phyloP scores from a whole-genome alignment of 306 rosid species.

The Herpetospermum pedunculosum region DNA sequence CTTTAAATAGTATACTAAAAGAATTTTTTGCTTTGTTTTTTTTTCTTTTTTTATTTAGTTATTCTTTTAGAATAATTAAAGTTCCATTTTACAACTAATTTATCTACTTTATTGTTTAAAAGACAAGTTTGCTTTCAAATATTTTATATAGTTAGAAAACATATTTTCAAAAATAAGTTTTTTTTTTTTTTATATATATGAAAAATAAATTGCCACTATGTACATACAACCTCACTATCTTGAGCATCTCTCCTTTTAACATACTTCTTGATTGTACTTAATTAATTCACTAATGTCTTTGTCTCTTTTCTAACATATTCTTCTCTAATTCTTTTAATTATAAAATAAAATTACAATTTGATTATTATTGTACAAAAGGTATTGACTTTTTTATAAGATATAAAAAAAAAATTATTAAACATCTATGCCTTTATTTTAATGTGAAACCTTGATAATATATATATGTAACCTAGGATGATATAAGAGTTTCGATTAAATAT shows the following conservation, averaged over 20 bases:
- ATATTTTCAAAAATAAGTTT: not conserved
- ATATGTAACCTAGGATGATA: too few species aligned
- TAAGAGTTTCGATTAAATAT: too few species aligned
- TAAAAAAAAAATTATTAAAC: too few species aligned
- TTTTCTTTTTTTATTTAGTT: not conserved
- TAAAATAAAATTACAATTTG: not conserved
- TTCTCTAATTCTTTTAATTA: not conserved
- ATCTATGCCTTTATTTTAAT: too few species aligned
- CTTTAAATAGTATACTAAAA: not conserved
- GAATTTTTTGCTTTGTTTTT: not conserved
- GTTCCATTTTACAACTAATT: not conserved
- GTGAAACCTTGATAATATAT: too few species aligned
- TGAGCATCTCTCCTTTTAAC: not conserved
- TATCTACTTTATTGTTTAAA: not conserved
- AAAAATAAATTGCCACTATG: not conserved
- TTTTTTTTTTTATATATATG: not conserved
- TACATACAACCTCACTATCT: not conserved
- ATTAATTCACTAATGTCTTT: not conserved
- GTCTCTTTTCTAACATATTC: not conserved
- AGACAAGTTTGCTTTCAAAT: not conserved
- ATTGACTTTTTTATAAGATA: not conserved
- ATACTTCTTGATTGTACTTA: too few species aligned
- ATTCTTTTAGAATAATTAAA: not conserved
- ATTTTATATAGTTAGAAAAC: not conserved
- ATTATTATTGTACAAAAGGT: not conserved